Evolutionary conservation across 352 stramenopile genomes (phyloP).

Genomic region (Blastocystis sp.): DNA sequence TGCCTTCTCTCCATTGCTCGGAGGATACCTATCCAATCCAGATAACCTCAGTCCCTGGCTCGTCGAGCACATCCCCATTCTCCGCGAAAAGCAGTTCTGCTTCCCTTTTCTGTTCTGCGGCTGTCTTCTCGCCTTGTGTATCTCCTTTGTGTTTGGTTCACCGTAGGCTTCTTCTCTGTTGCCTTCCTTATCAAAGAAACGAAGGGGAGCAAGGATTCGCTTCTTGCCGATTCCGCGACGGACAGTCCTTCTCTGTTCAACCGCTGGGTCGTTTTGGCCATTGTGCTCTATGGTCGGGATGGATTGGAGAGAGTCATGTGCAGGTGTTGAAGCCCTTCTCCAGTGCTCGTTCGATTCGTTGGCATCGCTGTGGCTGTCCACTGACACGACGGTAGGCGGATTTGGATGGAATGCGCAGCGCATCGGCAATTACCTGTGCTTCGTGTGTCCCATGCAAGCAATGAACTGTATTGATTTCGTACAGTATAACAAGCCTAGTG

Average conservation of each 20-base stretch:
- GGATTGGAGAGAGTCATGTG: neutral
- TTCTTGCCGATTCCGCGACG: neutral
- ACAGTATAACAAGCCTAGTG: neutral
- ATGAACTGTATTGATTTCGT: neutral
- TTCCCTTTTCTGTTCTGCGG: slow-evolving; percentile 15
- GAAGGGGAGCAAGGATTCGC: neutral
- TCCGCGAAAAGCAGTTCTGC: slow-evolving; percentile 14
- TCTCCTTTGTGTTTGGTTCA: neutral
- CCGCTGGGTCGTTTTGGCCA: neutral
- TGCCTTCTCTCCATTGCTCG: slow-evolving; percentile 1
- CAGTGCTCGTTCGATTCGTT: slow-evolving; percentile 30
- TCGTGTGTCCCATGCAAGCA: slow-evolving; percentile 26
- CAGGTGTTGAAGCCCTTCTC: neutral
- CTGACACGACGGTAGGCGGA: neutral
- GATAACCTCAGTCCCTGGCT: neutral
- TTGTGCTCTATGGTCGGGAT: slow-evolving; percentile 1
- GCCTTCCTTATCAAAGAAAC: neutral
- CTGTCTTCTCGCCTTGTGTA: neutral
- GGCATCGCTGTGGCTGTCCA: slow-evolving; percentile 15
- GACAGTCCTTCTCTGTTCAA: neutral
- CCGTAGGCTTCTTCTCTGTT: slow-evolving; percentile 11
- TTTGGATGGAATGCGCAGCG: neutral
- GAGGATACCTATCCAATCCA: slow-evolving; percentile 39
- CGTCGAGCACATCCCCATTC: slow-evolving; percentile 6
- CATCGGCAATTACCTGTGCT: neutral